These are phyloP conservation scores for Neurospora sp. DNA, from an alignment of 495 filamentous ascomycete genomes.

Conservation along the genomic window DNA sequence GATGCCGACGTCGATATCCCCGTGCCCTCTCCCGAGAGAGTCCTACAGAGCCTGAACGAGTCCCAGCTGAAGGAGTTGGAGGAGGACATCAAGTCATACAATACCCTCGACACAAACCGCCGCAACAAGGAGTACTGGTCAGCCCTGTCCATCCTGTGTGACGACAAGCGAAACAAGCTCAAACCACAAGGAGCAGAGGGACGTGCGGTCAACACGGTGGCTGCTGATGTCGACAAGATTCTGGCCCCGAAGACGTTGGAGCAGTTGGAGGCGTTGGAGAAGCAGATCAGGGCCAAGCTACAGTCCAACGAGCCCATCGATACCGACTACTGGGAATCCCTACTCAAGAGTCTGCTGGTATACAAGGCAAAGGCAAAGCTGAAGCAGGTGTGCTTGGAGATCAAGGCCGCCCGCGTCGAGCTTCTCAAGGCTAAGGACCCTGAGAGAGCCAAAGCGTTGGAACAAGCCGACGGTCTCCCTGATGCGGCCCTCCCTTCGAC, in stretches of 20 bases:
- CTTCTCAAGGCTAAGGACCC: conserved; percentile 57
- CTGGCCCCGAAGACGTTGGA: conserved; percentile 78
- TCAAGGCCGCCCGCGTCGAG: conserved; percentile 64
- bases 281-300: conserved; percentile 73
- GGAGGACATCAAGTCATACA: conserved; percentile 78
- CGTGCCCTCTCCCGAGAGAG: conserved; percentile 64
- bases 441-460: conserved; percentile 53
- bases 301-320: conserved; percentile 86
- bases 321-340: conserved; percentile 94
- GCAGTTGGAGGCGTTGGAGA: conserved; percentile 74
- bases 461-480: conserved; percentile 18
- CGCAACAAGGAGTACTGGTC: conserved; percentile 87
- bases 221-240: conserved; percentile 78
- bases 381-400: conserved; percentile 66
- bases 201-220: conserved; percentile 69
- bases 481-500: conserved; percentile 6
- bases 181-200: conserved; percentile 52
- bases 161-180: conserved; percentile 60
- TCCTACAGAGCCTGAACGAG: conserved; percentile 62
- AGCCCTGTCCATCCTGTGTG: conserved; percentile 77
- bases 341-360: conserved; percentile 71
- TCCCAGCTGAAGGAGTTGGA: conserved; percentile 67
- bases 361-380: conserved; percentile 89
- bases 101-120: conserved; percentile 65
- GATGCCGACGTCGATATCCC: conserved; percentile 61